Evolutionary conservation across 2,329 filamentous ascomycete species (phyloP).

Genomic region (Akanthomyces lecanii): DNA sequence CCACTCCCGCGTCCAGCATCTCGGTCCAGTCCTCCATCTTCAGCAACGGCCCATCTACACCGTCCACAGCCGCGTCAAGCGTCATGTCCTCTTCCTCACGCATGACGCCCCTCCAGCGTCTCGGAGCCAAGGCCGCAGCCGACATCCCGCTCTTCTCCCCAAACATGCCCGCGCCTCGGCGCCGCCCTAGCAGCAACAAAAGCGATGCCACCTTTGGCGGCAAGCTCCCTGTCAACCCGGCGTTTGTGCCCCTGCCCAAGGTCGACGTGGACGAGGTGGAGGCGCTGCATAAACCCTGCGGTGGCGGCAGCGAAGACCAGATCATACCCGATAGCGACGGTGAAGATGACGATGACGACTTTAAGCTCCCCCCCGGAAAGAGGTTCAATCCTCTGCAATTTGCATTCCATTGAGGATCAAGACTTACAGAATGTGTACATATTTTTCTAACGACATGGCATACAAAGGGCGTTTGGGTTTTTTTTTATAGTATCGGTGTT

Average conservation of each 20-base stretch:
- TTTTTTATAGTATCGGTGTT: background rate
- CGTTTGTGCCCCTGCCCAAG: slow-evolving; percentile 52
- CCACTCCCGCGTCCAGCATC: slow-evolving; percentile 33
- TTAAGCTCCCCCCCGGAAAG: slow-evolving; percentile 22
- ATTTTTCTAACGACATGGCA: background rate
- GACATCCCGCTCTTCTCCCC: background rate
- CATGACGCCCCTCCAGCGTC: slow-evolving; percentile 51
- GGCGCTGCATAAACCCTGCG: slow-evolving; percentile 40
- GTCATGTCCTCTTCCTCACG: slow-evolving; percentile 39
- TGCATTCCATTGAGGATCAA: slow-evolving; percentile 28
- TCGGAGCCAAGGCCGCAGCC: slow-evolving; percentile 43
- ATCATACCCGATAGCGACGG: slow-evolving; percentile 50
- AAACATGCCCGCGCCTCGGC: background rate
- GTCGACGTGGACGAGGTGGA: slow-evolving; percentile 51
- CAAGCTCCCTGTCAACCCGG: slow-evolving; percentile 44
- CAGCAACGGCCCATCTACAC: slow-evolving; percentile 30
- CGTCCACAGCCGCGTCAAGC: slow-evolving; percentile 41
- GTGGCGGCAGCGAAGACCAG: slow-evolving; percentile 54
- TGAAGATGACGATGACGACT: slow-evolving; percentile 35
- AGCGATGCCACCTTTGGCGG: slow-evolving; percentile 24
- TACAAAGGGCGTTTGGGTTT: background rate
- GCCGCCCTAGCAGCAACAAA: slow-evolving; percentile 7
- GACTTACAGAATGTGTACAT: background rate
- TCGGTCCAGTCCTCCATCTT: slow-evolving; percentile 35
- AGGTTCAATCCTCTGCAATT: slow-evolving; percentile 48